Conservation (phyloP, 768 basidiomycete genomes). For the Amanita inopinata region DNA sequence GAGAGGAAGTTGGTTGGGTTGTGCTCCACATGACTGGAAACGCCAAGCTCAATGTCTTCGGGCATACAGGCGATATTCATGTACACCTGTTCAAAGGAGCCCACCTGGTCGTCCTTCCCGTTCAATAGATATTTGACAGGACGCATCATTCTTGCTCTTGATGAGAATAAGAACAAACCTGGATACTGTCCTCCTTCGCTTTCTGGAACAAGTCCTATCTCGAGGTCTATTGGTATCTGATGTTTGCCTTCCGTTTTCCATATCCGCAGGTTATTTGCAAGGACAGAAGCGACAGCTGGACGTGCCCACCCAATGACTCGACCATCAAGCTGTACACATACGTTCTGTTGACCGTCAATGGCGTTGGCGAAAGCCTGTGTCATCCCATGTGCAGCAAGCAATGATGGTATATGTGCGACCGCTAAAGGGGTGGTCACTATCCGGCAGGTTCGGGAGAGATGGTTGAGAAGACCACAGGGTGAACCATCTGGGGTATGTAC, state of each 20-base stretch:
- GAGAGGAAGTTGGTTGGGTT: slow-evolving; percentile 93
- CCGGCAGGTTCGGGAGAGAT: slow-evolving; percentile 88
- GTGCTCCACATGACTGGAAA: slow-evolving; percentile 90
- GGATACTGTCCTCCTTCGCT: slow-evolving; percentile 95
- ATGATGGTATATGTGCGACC: slow-evolving; percentile 68
- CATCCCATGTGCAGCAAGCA: slow-evolving; percentile 89
- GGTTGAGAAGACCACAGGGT: slow-evolving; percentile 96
- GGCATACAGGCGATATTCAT: slow-evolving; percentile 95
- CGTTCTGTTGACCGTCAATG: slow-evolving; percentile 71
- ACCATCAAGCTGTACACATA: slow-evolving; percentile 94
- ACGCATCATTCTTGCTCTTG: slow-evolving; percentile 90
- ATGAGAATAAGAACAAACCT: slow-evolving; percentile 86
- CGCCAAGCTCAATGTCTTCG: slow-evolving; percentile 67
- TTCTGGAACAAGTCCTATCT: slow-evolving; percentile 85
- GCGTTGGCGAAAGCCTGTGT: slow-evolving; percentile 76
- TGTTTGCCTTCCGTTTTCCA: slow-evolving; percentile 90
- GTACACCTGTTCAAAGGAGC: slow-evolving; percentile 97
- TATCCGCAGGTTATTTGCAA: slow-evolving; percentile 78
- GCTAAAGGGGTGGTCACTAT: slow-evolving; percentile 73
- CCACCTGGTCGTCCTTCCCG: slow-evolving; percentile 80
- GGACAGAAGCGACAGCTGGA: slow-evolving; percentile 58
- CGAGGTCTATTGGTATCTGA: slow-evolving; percentile 83
- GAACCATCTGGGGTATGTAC: slow-evolving; percentile 98
- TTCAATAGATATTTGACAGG: slow-evolving; percentile 90
- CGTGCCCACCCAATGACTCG: slow-evolving; percentile 90